phyloP scores from a whole-genome alignment of 352 stramenopile genomes.

The Phytophthora cryptogea region DNA sequence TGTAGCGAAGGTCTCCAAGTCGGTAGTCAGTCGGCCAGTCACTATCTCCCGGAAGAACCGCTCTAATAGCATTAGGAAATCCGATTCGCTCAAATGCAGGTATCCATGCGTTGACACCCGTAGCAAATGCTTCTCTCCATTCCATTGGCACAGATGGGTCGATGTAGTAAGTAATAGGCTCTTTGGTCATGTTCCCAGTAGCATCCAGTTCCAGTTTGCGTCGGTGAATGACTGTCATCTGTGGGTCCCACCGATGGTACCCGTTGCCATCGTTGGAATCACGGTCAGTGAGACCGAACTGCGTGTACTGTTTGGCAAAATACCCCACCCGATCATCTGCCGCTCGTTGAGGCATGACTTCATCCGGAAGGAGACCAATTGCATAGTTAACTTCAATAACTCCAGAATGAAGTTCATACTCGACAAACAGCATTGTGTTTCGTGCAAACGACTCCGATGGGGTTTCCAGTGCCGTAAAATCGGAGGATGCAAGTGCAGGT shows the following conservation, averaged over 20 bases:
- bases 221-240: constrained; percentile 74
- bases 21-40: constrained; percentile 84
- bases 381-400: constrained; percentile 68
- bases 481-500: constrained; percentile 33
- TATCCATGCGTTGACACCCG: constrained; percentile 76
- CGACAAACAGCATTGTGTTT: constrained; percentile 74
- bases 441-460: constrained; percentile 63
- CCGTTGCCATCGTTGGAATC: constrained; percentile 37
- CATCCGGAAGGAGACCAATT: constrained; percentile 70
- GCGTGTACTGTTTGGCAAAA: constrained; percentile 68
- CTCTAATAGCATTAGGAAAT: constrained; percentile 72
- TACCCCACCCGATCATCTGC: constrained; percentile 84
- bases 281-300: constrained; percentile 53
- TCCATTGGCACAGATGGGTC: constrained; percentile 77
- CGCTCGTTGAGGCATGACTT: constrained; percentile 55
- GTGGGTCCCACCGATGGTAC: constrained; percentile 55
- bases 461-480: constrained; percentile 26
- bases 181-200: constrained; percentile 36
- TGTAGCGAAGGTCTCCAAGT: constrained; percentile 85
- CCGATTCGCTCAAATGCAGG: constrained; percentile 79
- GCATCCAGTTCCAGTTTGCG: constrained; percentile 58
- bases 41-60: constrained; percentile 60
- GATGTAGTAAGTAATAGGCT: constrained; percentile 82
- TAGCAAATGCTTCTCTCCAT: constrained; percentile 65
- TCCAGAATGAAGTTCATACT: constrained; percentile 71